Percentiles rank a stretch among this genome's conserved stretches.
These are phyloP conservation scores for Polysphondylium violaceum DNA, from an alignment of 78 protist genomes.

Conservation along the genomic window DNA sequence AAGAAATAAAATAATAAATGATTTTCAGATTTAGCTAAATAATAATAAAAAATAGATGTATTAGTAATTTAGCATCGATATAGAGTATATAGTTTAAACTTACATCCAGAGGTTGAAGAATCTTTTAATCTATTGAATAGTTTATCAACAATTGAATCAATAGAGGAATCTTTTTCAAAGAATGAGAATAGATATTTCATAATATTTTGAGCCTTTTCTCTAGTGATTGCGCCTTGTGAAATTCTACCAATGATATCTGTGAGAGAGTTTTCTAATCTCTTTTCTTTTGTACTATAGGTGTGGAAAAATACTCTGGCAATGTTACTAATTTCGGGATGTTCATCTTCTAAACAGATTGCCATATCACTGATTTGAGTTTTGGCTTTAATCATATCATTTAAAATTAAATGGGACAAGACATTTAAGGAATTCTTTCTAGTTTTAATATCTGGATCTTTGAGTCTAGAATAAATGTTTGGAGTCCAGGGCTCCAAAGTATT, in stretches of 20 bases:
- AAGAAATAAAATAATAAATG: constrained; percentile 87
- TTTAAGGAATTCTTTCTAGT: constrained; percentile 91
- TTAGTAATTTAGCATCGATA: not conserved
- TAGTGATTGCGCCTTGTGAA: not conserved
- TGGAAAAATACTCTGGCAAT: constrained; percentile 78
- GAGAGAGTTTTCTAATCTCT: constrained; percentile 91
- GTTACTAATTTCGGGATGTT: constrained; percentile 35
- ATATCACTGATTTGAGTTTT: constrained; percentile 74
- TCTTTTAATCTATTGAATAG: constrained; percentile 87
- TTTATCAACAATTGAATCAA: constrained; percentile 90
- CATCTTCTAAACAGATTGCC: constrained; percentile 87
- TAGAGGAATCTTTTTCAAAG: constrained; percentile 84
- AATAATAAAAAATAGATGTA: not conserved
- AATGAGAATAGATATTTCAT: constrained; percentile 85
- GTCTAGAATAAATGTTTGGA: constrained; percentile 80
- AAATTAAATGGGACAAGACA: constrained; percentile 95
- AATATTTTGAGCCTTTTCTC: constrained; percentile 55
- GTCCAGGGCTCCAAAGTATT: constrained; percentile 96
- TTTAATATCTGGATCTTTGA: constrained; percentile 84
- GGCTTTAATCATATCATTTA: constrained; percentile 95
- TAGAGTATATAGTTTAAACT: not conserved
- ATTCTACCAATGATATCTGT: constrained; percentile 92
- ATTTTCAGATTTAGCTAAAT: constrained; percentile 76
- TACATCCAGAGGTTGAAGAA: constrained; percentile 56
- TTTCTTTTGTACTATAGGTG: constrained; percentile 54